Conservation (phyloP, 768 basidiomycete species). For the Suillus placidus region DNA sequence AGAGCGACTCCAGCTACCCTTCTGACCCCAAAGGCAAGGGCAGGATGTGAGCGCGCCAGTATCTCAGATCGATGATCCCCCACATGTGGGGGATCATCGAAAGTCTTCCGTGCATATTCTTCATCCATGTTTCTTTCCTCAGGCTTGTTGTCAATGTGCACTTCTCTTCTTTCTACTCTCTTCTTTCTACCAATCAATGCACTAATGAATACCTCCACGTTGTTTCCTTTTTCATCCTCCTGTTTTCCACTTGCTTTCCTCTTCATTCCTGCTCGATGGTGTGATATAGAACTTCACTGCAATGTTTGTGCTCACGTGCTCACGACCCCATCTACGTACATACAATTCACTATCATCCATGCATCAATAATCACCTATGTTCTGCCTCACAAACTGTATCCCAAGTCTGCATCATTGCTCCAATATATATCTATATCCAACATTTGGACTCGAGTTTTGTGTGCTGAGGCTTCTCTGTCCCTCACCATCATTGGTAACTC, state of each 20-base stretch:
- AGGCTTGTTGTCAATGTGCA: neutral
- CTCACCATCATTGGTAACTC: neutral
- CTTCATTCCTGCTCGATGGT: neutral
- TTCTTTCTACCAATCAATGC: neutral
- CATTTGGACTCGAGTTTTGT: neutral
- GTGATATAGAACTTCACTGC: neutral
- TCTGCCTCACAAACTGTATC: conserved; percentile 3
- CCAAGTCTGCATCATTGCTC: neutral
- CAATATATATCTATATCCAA: conserved; percentile 4
- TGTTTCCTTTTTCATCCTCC: neutral
- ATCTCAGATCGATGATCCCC: neutral
- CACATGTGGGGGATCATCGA: neutral
- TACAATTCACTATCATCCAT: neutral
- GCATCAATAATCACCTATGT: conserved; percentile 7
- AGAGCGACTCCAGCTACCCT: conserved; percentile 17
- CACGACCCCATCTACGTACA: conserved; percentile 1
- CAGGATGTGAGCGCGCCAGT: conserved; percentile 7
- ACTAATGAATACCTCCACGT: neutral
- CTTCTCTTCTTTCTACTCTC: neutral
- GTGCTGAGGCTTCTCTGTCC: neutral
- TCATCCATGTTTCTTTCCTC: neutral
- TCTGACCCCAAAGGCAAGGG: conserved; percentile 15
- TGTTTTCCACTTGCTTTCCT: neutral
- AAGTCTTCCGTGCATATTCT: neutral
- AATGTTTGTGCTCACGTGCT: neutral